Percentiles rank a stretch among this genome's conserved stretches.
Conservation (phyloP, 2,329 filamentous ascomycete genomes). For the Neonectria faginata region DNA sequence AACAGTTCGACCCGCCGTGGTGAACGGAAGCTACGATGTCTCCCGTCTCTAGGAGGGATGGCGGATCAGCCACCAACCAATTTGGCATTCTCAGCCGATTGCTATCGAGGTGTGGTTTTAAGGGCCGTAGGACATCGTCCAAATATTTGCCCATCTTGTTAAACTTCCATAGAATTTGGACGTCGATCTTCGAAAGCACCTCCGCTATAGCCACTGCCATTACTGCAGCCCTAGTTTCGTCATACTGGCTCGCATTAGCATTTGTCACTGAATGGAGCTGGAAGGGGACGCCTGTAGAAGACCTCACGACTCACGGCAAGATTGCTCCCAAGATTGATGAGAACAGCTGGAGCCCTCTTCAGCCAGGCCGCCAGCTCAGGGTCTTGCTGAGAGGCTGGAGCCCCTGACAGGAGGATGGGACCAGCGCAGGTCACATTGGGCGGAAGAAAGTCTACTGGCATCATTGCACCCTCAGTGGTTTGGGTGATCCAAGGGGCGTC, state of each 20-base stretch:
- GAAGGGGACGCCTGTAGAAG: too few species aligned
- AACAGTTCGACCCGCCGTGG: constrained; percentile 57
- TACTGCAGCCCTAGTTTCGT: constrained; percentile 24
- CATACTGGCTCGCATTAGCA: too few species aligned
- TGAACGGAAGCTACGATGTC: constrained; percentile 52
- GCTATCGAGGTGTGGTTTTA: constrained; percentile 35
- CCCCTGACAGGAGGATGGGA: constrained; percentile 57
- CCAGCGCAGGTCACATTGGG: constrained; percentile 49
- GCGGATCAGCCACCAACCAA: constrained; percentile 50
- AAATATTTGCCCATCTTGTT: constrained; percentile 27
- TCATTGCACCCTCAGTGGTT: constrained; percentile 40
- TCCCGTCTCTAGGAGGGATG: constrained; percentile 51
- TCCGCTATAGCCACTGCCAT: constrained; percentile 41
- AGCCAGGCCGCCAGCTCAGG: constrained; percentile 58
- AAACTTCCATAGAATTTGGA: constrained; percentile 52
- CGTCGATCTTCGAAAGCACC: constrained; percentile 36
- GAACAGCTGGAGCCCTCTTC: constrained; percentile 54
- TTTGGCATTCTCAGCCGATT: constrained; percentile 41
- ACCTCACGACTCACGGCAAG: constrained; percentile 18
- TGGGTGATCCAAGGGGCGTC: constrained; percentile 48
- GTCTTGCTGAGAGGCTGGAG: constrained; percentile 54
- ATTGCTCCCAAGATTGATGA: constrained; percentile 61
- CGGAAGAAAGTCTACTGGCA: constrained; percentile 51
- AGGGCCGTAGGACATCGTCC: constrained; percentile 27
- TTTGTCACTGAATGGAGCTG: too few species aligned